phyloP scores from a whole-genome alignment of 2,329 filamentous ascomycete species.

The Venturia aucupariae region DNA sequence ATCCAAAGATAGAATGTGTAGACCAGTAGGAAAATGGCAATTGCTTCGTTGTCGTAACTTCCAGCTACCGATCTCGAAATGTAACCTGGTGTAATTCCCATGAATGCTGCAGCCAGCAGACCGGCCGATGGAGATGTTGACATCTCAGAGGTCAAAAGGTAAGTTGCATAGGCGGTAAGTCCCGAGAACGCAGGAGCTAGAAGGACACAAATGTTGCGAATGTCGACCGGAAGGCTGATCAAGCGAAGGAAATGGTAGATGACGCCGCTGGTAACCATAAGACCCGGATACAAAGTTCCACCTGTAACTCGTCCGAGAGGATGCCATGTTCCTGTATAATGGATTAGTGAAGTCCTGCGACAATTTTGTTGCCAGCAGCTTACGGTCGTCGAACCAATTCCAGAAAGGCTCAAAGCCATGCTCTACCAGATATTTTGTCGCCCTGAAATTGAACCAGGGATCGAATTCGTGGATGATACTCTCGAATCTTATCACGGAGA shows the following conservation, averaged over 20 bases:
- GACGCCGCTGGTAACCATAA: constrained; percentile 97
- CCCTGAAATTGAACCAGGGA: constrained; percentile 99
- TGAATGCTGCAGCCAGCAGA: constrained; percentile 86
- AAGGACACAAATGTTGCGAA: constrained; percentile 96
- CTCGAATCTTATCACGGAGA: constrained; percentile 92
- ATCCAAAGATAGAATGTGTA: constrained; percentile 99
- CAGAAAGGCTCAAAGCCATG: constrained; percentile 98
- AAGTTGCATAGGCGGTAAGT: constrained; percentile 83
- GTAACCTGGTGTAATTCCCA: constrained; percentile 96
- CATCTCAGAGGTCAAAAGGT: constrained; percentile 96
- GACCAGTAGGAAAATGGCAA: constrained; percentile 96
- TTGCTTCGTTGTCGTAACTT: constrained; percentile 98
- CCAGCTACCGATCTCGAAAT: constrained; percentile 96
- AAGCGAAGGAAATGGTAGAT: constrained; percentile 92
- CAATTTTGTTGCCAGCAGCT: constrained; percentile 23
- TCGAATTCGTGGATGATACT: constrained; percentile 99
- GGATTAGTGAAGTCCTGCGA: constrained; percentile 11
- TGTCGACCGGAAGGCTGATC: constrained; percentile 87
- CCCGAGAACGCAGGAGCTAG: constrained; percentile 92
- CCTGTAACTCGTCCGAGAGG: constrained; percentile 95
- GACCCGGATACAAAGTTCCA: constrained; percentile 93
- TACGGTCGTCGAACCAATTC: constrained; percentile 99
- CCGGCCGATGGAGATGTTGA: constrained; percentile 89
- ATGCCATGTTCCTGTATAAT: constrained; percentile 77
- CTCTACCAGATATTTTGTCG: constrained; percentile 92